These are phyloP conservation scores for Salvia hispanica DNA, from an alignment of 257 asterid species.

Conservation along the genomic window DNA sequence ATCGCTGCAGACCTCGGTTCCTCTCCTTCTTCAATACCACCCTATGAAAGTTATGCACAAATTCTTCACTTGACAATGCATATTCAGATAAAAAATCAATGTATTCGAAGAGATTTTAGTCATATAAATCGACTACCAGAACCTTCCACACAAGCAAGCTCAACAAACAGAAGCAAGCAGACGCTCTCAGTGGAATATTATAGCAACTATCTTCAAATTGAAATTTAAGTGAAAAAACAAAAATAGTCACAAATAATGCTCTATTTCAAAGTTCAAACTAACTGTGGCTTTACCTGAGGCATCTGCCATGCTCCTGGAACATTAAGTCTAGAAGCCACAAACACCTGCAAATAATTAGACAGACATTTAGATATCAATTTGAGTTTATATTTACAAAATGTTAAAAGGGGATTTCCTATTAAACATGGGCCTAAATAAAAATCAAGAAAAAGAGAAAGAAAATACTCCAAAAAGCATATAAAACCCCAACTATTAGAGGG, in stretches of 20 bases:
- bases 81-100: slow-evolving; percentile 1
- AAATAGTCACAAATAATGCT: not conserved
- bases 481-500: not conserved
- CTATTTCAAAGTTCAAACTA: not conserved
- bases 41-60: slow-evolving; percentile 43
- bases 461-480: not conserved
- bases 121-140: not conserved
- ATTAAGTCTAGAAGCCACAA: slow-evolving; percentile 92
- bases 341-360: slow-evolving; percentile 53
- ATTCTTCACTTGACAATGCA: not conserved
- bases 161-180: not conserved
- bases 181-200: not conserved
- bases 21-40: slow-evolving; percentile 96
- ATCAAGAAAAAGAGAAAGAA: not conserved
- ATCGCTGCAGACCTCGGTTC: slow-evolving; percentile 92
- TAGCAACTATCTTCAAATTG: not conserved
- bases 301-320: slow-evolving; percentile 99
- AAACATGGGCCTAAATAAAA: slow-evolving; percentile 3
- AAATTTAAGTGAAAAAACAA: not conserved
- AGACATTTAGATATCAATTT: slow-evolving; percentile 12
- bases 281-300: slow-evolving; percentile 79
- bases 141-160: slow-evolving; percentile 15
- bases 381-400: not conserved
- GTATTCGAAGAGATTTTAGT: not conserved
- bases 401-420: not conserved